Evolutionary conservation across 108 stramenopile species (phyloP).

Genomic region (Pinguiococcus pyrenoidosus): DNA sequence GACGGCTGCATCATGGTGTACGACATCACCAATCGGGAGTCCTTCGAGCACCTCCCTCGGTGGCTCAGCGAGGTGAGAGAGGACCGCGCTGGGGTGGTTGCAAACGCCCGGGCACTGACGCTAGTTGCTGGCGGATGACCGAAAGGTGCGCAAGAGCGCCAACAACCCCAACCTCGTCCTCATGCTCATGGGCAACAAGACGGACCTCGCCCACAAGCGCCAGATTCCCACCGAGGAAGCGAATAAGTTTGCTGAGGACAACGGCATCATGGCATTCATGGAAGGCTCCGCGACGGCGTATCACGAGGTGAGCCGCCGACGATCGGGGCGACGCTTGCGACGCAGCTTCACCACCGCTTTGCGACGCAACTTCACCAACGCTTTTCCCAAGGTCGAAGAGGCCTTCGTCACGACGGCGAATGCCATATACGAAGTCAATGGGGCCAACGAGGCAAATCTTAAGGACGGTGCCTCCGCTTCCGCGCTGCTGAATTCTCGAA

Average conservation of each 20-base stretch:
- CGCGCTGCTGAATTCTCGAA: too few relatives aligned
- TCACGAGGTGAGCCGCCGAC: too few relatives aligned
- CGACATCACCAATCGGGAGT: slow-evolving; percentile 24
- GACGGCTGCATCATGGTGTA: slow-evolving; percentile 34
- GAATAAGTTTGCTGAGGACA: slow-evolving; percentile 20
- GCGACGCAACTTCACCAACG: too few relatives aligned
- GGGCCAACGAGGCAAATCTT: too few relatives aligned
- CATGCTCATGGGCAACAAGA: slow-evolving; percentile 36
- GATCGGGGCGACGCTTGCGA: too few relatives aligned
- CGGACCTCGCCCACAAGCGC: slow-evolving; percentile 26
- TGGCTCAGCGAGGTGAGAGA: slow-evolving; percentile 28
- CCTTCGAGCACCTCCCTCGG: slow-evolving; percentile 3
- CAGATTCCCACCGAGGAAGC: slow-evolving; percentile 26
- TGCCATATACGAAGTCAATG: slow-evolving; percentile 2
- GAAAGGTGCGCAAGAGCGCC: slow-evolving; percentile 25
- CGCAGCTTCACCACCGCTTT: too few relatives aligned
- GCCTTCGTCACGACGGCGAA: slow-evolving; percentile 15
- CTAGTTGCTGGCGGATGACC: too few relatives aligned
- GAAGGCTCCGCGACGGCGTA: slow-evolving; percentile 26
- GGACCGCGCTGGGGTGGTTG: too few relatives aligned
- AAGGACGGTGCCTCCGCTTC: too few relatives aligned
- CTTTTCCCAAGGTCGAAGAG: slow-evolving; percentile 4
- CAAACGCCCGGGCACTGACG: too few relatives aligned
- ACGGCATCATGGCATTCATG: slow-evolving; percentile 22
- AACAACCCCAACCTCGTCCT: slow-evolving; percentile 23